Evolutionary conservation across 441 rosid species (phyloP).

Genomic region (Euphorbia celastroides): DNA sequence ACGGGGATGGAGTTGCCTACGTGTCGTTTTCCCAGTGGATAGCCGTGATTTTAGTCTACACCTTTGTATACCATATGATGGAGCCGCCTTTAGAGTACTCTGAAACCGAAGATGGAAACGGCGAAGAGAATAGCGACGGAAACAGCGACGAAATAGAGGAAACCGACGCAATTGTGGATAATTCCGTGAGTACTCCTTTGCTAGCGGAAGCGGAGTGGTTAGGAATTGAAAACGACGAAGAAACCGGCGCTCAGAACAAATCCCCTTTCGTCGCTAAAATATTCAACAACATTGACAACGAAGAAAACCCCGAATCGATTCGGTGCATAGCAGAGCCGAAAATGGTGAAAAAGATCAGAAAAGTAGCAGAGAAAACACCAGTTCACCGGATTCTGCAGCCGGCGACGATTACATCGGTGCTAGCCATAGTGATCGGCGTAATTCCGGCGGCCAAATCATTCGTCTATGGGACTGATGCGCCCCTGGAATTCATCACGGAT

Average conservation of each 20-base stretch:
- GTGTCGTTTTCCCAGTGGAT: conserved; percentile 87
- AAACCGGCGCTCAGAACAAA: conserved; percentile 58
- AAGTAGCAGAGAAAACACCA: conserved; percentile 78
- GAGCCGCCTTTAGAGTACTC: conserved; percentile 75
- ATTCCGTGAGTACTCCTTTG: conserved; percentile 47
- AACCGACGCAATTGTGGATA: conserved; percentile 41
- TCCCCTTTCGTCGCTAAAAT: conserved; percentile 71
- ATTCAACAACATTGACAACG: conserved; percentile 41
- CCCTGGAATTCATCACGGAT: conserved; percentile 69
- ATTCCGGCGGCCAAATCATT: conserved; percentile 56
- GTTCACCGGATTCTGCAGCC: conserved; percentile 80
- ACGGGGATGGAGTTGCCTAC: conserved; percentile 67
- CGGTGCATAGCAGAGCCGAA: conserved; percentile 78
- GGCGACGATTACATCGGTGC: conserved; percentile 69
- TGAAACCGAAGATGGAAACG: conserved; percentile 53
- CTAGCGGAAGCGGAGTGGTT: conserved; percentile 94
- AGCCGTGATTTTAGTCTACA: conserved; percentile 80
- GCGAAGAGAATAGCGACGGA: conserved; percentile 46
- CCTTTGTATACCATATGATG: conserved; percentile 94
- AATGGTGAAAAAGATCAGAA: conserved; percentile 73
- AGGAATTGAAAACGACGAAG: conserved; percentile 67
- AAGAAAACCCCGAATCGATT: conserved; percentile 50
- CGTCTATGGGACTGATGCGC: conserved; percentile 65
- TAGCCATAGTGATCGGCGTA: conserved; percentile 65
- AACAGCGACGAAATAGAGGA: conserved; percentile 47